Evolutionary conservation across 495 filamentous ascomycete genomes (phyloP).

Genomic region (Lichenothelia convexa): DNA sequence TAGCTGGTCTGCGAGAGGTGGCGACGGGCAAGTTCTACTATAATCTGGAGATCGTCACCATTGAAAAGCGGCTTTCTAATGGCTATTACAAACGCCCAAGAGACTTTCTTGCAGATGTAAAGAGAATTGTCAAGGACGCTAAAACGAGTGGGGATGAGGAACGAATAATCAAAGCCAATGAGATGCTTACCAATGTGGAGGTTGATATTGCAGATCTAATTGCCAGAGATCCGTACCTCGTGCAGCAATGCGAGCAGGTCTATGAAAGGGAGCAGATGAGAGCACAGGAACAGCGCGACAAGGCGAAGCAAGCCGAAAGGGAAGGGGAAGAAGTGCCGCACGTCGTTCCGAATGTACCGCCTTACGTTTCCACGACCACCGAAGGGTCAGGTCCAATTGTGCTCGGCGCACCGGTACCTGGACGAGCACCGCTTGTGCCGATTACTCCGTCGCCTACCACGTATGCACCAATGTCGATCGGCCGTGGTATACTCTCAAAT

Average conservation of each 20-base stretch:
- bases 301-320: slow-evolving; percentile 23
- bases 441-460: slow-evolving; percentile 34
- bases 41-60: slow-evolving; percentile 81
- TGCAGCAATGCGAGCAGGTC: slow-evolving; percentile 52
- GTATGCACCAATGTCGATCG: no score
- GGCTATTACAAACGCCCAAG: slow-evolving; percentile 80
- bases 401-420: slow-evolving; percentile 36
- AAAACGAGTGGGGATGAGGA: slow-evolving; percentile 54
- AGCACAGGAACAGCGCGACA: slow-evolving; percentile 22
- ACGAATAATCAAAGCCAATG: slow-evolving; percentile 64
- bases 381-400: slow-evolving; percentile 37
- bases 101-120: slow-evolving; percentile 76
- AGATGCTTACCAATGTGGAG: slow-evolving; percentile 77
- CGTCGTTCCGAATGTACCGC: slow-evolving; percentile 25
- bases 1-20: slow-evolving; percentile 46
- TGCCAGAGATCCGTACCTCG: slow-evolving; percentile 38
- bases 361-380: slow-evolving; percentile 27
- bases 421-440: slow-evolving; percentile 24
- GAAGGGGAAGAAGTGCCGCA: slow-evolving; percentile 28
- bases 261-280: slow-evolving; percentile 58
- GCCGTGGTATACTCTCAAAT: no score
- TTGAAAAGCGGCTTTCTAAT: slow-evolving; percentile 86
- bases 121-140: slow-evolving; percentile 66
- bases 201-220: slow-evolving; percentile 66
- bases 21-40: slow-evolving; percentile 71